Conservation (phyloP, 1,284 basidiomycete species). For the Singerocomus rubriflavus region DNA sequence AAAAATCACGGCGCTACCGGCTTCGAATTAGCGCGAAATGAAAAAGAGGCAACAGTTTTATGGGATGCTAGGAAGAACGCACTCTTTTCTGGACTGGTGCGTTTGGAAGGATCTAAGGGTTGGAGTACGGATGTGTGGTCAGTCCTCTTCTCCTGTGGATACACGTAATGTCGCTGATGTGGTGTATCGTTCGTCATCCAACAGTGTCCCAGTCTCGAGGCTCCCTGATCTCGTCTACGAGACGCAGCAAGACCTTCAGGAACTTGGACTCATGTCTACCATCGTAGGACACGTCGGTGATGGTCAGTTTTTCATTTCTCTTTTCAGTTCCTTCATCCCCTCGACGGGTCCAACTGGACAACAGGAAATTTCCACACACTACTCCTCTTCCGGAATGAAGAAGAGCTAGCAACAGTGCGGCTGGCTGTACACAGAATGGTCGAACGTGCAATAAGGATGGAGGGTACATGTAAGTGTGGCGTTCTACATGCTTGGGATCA, state of each 20-base stretch:
- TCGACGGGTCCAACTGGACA: neutral
- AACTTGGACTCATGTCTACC: constrained; percentile 57
- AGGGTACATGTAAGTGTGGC: constrained; percentile 64
- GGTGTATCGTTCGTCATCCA: neutral
- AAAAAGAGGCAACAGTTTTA: constrained; percentile 70
- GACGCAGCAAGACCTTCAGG: constrained; percentile 70
- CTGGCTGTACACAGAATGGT: constrained; percentile 67
- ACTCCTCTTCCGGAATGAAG: constrained; percentile 60
- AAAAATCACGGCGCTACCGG: constrained; percentile 66
- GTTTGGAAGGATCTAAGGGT: constrained; percentile 60
- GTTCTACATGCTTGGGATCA: neutral
- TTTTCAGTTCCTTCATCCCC: neutral
- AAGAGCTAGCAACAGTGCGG: constrained; percentile 51
- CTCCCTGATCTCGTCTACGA: constrained; percentile 74
- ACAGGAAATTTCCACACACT: constrained; percentile 56
- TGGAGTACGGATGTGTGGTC: constrained; percentile 89
- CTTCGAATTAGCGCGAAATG: constrained; percentile 66
- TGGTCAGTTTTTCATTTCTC: constrained; percentile 46
- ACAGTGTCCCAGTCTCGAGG: constrained; percentile 76
- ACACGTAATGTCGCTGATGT: constrained; percentile 1
- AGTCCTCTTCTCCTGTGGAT: constrained; percentile 24
- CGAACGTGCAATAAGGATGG: constrained; percentile 66
- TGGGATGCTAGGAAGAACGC: constrained; percentile 90
- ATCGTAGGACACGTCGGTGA: constrained; percentile 86
- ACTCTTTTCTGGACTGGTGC: constrained; percentile 65